phyloP scores from a whole-genome alignment of 2,329 filamentous ascomycete genomes.

The Colletotrichum sojae region DNA sequence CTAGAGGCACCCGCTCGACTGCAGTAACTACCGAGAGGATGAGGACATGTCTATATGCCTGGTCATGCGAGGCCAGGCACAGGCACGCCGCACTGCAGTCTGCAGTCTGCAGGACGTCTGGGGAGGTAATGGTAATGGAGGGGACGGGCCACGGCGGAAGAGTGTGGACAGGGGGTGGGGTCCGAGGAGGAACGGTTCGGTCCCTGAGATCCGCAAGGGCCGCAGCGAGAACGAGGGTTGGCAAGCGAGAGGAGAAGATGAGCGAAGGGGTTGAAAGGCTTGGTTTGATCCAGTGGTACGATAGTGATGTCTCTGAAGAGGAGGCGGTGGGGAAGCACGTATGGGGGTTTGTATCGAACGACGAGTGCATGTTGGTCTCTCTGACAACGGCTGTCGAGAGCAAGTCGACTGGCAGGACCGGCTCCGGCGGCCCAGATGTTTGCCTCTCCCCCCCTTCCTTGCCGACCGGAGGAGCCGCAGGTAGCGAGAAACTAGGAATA shows the following conservation, averaged over 20 bases:
- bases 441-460: slow-evolving; percentile 1
- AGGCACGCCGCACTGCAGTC: not conserved
- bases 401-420: slow-evolving; percentile 11
- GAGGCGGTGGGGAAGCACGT: slow-evolving; percentile 29
- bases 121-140: slow-evolving; percentile 11
- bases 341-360: slow-evolving; percentile 26
- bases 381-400: slow-evolving; percentile 16
- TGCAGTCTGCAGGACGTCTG: slow-evolving; percentile 11
- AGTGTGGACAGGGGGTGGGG: slow-evolving; percentile 22
- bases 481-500: slow-evolving; percentile 1
- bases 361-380: slow-evolving; percentile 20
- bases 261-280: not conserved
- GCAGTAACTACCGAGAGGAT: slow-evolving; percentile 12
- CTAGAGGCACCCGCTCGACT: slow-evolving; percentile 29
- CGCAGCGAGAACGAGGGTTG: slow-evolving; percentile 17
- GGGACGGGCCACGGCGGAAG: slow-evolving; percentile 4
- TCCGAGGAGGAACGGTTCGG: slow-evolving; percentile 31
- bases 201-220: slow-evolving; percentile 36
- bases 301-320: slow-evolving; percentile 26
- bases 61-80: too few relatives aligned
- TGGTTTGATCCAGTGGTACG: slow-evolving; percentile 14
- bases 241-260: slow-evolving; percentile 5
- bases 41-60: not conserved
- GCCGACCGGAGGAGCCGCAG: slow-evolving; percentile 10
- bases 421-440: slow-evolving; percentile 12